These are phyloP conservation scores for Scutellaria minor DNA, from an alignment of 257 asterid genomes.

Conservation along the genomic window DNA sequence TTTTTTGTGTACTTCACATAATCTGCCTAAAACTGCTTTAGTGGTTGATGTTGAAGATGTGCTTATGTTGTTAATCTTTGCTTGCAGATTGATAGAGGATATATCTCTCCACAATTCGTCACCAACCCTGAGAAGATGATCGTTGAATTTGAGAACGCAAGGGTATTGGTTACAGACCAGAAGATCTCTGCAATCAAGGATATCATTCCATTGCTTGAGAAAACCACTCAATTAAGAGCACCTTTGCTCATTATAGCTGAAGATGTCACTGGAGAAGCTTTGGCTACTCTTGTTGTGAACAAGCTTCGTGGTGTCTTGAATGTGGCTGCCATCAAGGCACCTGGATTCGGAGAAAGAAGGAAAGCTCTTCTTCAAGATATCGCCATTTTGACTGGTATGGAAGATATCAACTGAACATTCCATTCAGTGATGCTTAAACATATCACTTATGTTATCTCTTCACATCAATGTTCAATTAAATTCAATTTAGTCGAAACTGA, in stretches of 20 bases:
- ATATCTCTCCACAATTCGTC: conserved; percentile 90
- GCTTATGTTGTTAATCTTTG: conserved; percentile 2
- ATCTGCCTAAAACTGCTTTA: no score
- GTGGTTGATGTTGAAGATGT: background rate
- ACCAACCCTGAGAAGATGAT: conserved; percentile 84
- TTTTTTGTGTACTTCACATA: background rate
- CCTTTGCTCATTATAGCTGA: conserved; percentile 93
- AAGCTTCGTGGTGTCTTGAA: conserved; percentile 89
- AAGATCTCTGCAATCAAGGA: conserved; percentile 91
- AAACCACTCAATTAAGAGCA: conserved; percentile 78
- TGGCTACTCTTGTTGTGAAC: conserved; percentile 97
- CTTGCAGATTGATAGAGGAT: conserved; percentile 86
- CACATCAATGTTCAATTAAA: background rate
- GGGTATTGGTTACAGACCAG: conserved; percentile 85
- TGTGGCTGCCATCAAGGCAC: conserved; percentile 97
- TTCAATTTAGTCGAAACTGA: background rate
- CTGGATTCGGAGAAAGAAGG: conserved; percentile 94
- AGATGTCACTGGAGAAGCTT: conserved; percentile 91
- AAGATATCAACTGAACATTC: background rate
- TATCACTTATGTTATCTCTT: background rate
- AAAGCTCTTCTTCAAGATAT: conserved; percentile 96
- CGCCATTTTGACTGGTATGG: conserved; percentile 84
- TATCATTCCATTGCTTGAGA: conserved; percentile 82
- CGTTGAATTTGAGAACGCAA: conserved; percentile 82
- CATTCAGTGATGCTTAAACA: background rate